Percentiles rank a stretch among this genome's conserved stretches.
These are phyloP conservation scores for Alternaria metachromatica DNA, from an alignment of 2,329 filamentous ascomycete species.

Conservation along the genomic window DNA sequence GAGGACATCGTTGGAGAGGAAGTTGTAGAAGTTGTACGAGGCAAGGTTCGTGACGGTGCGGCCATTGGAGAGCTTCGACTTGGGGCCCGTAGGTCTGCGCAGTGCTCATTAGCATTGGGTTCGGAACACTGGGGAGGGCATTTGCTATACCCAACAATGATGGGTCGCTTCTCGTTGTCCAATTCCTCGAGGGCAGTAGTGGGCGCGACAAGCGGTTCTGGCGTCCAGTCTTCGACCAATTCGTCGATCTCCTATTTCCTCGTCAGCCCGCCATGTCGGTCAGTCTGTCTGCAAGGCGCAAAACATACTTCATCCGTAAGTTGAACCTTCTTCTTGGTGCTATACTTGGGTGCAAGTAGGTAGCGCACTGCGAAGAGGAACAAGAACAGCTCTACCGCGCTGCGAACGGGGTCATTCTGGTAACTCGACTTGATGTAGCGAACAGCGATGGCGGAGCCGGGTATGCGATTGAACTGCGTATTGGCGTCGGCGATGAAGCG, in stretches of 20 bases:
- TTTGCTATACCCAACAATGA: conserved; percentile 78
- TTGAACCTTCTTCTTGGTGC: conserved; percentile 86
- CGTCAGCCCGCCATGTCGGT: conserved; percentile 9
- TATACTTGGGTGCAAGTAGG: conserved; percentile 88
- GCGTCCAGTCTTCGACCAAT: conserved; percentile 93
- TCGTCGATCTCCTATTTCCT: conserved; percentile 83
- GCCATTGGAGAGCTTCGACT: conserved; percentile 85
- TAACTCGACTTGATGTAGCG: conserved; percentile 97
- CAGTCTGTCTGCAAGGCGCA: not conserved
- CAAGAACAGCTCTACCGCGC: conserved; percentile 89
- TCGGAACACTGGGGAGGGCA: not conserved
- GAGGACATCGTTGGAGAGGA: conserved; percentile 88
- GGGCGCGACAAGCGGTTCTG: conserved; percentile 83
- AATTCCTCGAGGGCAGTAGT: conserved; percentile 77
- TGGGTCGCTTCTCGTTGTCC: conserved; percentile 82
- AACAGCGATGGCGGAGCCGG: conserved; percentile 90
- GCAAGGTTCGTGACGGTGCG: conserved; percentile 92
- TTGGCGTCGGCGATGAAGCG: conserved; percentile 63
- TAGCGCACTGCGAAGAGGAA: conserved; percentile 97
- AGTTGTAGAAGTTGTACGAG: conserved; percentile 97
- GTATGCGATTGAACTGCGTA: conserved; percentile 83
- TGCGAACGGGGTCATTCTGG: conserved; percentile 94
- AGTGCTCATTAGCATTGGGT: conserved; percentile 15
- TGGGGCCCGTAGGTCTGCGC: conserved; percentile 81
- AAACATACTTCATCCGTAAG: conserved; percentile 75